These are phyloP conservation scores for Colletotrichum destructivum DNA, from an alignment of 2,329 filamentous ascomycete genomes.

Conservation along the genomic window DNA sequence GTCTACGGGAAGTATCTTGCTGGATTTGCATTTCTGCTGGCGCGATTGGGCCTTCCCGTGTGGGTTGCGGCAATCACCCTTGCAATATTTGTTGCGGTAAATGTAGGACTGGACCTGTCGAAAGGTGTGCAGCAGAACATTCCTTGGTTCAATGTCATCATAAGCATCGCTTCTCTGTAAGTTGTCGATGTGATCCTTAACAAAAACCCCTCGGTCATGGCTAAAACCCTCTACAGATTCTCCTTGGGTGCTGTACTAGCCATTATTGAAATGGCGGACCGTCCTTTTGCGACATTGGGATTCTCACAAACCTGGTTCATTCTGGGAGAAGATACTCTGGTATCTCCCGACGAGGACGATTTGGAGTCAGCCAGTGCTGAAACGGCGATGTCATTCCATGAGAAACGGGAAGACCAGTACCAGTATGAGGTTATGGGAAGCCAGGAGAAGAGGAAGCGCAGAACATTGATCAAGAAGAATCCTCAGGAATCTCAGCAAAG, in stretches of 20 bases:
- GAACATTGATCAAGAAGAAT: constrained; percentile 28
- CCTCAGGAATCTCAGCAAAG: not conserved
- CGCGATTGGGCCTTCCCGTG: constrained; percentile 30
- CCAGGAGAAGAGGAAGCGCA: constrained; percentile 15
- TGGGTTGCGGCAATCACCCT: constrained; percentile 32
- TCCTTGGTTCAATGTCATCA: constrained; percentile 36
- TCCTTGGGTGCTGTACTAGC: constrained; percentile 25
- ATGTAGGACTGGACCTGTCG: constrained; percentile 29
- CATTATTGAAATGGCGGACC: constrained; percentile 35
- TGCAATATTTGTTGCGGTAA: constrained; percentile 36
- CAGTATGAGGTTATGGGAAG: not conserved
- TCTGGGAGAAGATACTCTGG: constrained; percentile 6
- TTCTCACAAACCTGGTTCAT: constrained; percentile 33
- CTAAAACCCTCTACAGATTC: constrained; percentile 2
- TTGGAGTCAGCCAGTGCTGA: constrained; percentile 2
- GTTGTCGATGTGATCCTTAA: not conserved
- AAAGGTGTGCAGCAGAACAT: constrained; percentile 30
- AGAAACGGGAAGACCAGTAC: not conserved
- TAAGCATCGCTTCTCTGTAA: constrained; percentile 34
- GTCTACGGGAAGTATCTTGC: constrained; percentile 24
- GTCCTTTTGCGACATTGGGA: constrained; percentile 34
- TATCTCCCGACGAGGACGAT: not conserved
- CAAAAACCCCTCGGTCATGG: rapidly evolving
- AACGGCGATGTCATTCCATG: not conserved
- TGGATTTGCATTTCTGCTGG: constrained; percentile 28